Evolutionary conservation across 2,329 filamentous ascomycete species (phyloP).

Genomic region (Colletotrichum echinochloae): DNA sequence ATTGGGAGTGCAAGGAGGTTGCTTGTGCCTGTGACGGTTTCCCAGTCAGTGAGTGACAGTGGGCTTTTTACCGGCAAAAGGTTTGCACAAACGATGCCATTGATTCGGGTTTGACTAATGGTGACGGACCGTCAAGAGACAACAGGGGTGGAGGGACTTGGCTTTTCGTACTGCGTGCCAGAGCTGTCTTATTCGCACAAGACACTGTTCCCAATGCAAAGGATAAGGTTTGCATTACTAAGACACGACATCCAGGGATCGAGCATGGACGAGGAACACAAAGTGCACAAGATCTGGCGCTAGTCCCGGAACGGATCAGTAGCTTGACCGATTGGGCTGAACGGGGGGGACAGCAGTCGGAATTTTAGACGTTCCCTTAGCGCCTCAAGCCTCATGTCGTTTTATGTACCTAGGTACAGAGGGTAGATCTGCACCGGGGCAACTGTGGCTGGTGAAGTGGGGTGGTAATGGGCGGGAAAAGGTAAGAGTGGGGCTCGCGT

Average conservation of each 20-base stretch:
- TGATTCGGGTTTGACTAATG: neutral
- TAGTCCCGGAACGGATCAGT: slow-evolving; percentile 9
- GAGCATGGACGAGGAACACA: slow-evolving; percentile 31
- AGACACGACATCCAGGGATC: slow-evolving; percentile 32
- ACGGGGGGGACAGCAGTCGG: slow-evolving; percentile 33
- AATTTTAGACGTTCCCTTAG: slow-evolving; percentile 31
- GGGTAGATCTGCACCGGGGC: slow-evolving; percentile 20
- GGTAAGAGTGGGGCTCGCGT: neutral
- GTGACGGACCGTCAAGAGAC: neutral
- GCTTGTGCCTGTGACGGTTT: slow-evolving; percentile 14
- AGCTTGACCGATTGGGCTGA: slow-evolving; percentile 31
- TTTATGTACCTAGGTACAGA: slow-evolving; percentile 37
- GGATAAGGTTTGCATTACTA: slow-evolving; percentile 42
- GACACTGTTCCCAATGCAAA: slow-evolving; percentile 35
- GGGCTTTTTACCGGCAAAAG: no score
- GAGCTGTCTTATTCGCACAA: slow-evolving; percentile 11
- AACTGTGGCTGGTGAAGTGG: slow-evolving; percentile 23
- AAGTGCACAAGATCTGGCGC: slow-evolving; percentile 38
- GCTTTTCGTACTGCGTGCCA: slow-evolving; percentile 1
- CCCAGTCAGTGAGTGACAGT: neutral
- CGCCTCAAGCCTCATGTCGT: slow-evolving; percentile 34
- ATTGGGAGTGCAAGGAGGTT: slow-evolving; percentile 19
- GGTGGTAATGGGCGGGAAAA: neutral
- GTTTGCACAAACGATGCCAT: no score
- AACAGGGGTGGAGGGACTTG: neutral